Base-by-base conservation (phyloP, 2,329 filamentous ascomycete species). In the Whalleya microplaca region DNA sequence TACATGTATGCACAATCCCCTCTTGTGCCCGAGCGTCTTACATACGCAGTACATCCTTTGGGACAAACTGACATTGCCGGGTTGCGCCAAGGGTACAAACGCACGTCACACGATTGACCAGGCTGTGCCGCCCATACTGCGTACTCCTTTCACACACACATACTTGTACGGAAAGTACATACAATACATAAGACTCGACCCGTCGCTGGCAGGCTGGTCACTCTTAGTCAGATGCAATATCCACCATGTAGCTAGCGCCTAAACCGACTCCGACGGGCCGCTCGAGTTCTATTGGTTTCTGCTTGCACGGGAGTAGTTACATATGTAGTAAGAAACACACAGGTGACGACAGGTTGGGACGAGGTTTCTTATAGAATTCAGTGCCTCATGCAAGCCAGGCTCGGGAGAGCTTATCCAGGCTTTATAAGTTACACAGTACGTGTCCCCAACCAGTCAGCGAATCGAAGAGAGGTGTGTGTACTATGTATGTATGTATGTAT, bases 391-490 rank as follows among this genome's bases (percentile, higher is more conserved):
- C 55, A 56, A 51, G 55, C 55, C 54, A 48, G 55, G 55, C 44
- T 58, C 53, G 55, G 52, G 55, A 58, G 58, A 63, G 57, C 60
- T 56, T 56, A 61, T 55, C 57, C 55, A 58, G 48, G 54, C 23
- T 42, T 45, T 41, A 29, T 29, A 29, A 29, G 12, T 5, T 29
- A 37, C 32, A 16, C 14, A 16, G 8, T 37, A 12, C 32, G 14
- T 37, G 32, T 37, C 3, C 32, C 14, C 14, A 37, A 12, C 6
- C 4, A 37, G 32, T 16, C 32, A 37, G 32, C 32, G 10, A 37
- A 37, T 12, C 5, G 32, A 37, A 16, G 9, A 37, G 14, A 37
- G 7, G 32, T 12, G 27, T 12, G 27, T 21, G 43, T 46, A n/a
- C n/a, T 12, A 41, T 42, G 32, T 45, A 40, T 2, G 21, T 41